Evolutionary conservation across 768 basidiomycete species (phyloP).

Genomic region (Lanmaoa rubissima): DNA sequence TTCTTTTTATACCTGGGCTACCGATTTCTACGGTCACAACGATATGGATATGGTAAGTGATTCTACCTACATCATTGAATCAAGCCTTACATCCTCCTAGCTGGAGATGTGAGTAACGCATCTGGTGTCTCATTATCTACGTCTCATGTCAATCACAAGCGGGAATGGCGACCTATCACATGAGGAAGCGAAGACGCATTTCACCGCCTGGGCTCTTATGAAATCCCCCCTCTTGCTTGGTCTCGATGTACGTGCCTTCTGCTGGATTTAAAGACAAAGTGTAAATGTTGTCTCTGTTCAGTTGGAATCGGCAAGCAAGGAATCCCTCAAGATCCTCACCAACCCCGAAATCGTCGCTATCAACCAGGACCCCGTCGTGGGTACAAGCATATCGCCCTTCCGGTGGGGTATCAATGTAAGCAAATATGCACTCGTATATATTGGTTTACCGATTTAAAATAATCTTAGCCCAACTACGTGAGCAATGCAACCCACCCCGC

Average conservation of each 20-base stretch:
- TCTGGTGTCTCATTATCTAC: not conserved
- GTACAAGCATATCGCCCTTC: slow-evolving; percentile 63
- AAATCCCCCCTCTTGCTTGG: slow-evolving; percentile 67
- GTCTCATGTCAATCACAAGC: slow-evolving; percentile 29
- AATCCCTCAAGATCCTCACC: slow-evolving; percentile 54
- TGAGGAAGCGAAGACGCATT: slow-evolving; percentile 68
- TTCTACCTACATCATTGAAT: slow-evolving; percentile 3
- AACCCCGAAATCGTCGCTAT: slow-evolving; percentile 67
- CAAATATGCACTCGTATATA: not conserved
- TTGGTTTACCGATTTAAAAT: not conserved
- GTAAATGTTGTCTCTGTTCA: slow-evolving; percentile 16
- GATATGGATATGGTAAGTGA: slow-evolving; percentile 62
- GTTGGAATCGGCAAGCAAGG: slow-evolving; percentile 50
- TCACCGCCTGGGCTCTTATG: slow-evolving; percentile 71
- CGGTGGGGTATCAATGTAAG: slow-evolving; percentile 66
- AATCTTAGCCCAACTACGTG: slow-evolving; percentile 35
- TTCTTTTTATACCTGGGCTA: slow-evolving; percentile 60
- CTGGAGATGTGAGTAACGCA: slow-evolving; percentile 48
- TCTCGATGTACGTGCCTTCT: slow-evolving; percentile 45
- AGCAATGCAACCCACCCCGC: slow-evolving; percentile 52
- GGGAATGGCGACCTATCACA: slow-evolving; percentile 61
- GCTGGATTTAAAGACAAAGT: not conserved
- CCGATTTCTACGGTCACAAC: slow-evolving; percentile 66
- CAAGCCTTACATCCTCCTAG: slow-evolving; percentile 28
- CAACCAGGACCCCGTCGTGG: slow-evolving; percentile 64